These are phyloP conservation scores for Ogataea hybrid DNA, from an alignment of 1,139 yeast species.

Conservation along the genomic window DNA sequence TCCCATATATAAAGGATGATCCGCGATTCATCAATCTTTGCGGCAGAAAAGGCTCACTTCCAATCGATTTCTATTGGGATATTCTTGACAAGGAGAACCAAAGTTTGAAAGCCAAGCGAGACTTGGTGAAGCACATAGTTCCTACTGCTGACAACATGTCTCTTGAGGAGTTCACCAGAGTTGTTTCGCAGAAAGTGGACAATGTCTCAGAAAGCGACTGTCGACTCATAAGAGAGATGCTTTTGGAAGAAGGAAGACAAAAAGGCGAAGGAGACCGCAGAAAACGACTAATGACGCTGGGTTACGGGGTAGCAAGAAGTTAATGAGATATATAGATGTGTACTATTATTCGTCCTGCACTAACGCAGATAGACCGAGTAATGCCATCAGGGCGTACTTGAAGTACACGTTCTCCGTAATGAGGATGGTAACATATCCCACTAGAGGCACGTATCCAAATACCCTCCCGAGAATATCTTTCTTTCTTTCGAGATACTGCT, in stretches of 20 bases:
- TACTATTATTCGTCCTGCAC: constrained; percentile 41
- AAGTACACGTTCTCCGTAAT: constrained; percentile 86
- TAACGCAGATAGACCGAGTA: constrained; percentile 59
- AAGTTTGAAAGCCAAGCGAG: constrained; percentile 55
- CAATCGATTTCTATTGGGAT: constrained; percentile 80
- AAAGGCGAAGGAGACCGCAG: constrained; percentile 13
- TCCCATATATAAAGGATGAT: constrained; percentile 53
- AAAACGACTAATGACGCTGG: constrained; percentile 23
- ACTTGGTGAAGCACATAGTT: constrained; percentile 53
- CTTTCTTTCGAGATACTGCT: constrained; percentile 71
- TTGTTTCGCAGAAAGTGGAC: constrained; percentile 10
- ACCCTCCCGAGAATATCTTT: constrained; percentile 87
- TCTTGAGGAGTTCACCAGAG: constrained; percentile 16
- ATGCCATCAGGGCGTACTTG: constrained; percentile 67
- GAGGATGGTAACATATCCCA: constrained; percentile 89
- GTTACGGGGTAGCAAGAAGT: constrained; percentile 20
- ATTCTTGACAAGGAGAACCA: constrained; percentile 62
- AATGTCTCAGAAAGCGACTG: constrained; percentile 24
- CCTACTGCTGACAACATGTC: constrained; percentile 30
- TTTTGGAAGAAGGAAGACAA: constrained; percentile 26
- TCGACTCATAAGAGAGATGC: constrained; percentile 29
- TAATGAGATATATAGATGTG: background rate
- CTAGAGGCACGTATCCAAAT: constrained; percentile 83
- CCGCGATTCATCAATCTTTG: constrained; percentile 58
- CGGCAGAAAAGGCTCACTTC: constrained; percentile 79